Conservation (phyloP, 2,329 filamentous ascomycete species). For the Albifimbria verrucaria region DNA sequence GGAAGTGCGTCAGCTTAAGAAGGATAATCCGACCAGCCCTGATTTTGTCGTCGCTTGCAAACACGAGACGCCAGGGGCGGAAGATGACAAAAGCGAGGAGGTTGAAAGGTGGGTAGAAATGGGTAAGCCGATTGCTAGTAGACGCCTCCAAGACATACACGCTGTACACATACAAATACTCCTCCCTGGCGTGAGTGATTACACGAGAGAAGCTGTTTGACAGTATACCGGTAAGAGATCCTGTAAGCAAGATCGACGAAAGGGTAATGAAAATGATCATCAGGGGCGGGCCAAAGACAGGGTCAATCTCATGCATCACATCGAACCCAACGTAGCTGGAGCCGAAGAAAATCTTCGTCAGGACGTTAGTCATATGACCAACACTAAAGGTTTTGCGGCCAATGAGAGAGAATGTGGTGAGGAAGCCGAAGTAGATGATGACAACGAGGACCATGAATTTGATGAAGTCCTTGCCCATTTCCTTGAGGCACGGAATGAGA, state of each 20-base stretch:
- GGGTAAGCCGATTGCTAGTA: slow-evolving; percentile 65
- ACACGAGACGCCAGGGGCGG: slow-evolving; percentile 66
- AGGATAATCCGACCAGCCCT: slow-evolving; percentile 59
- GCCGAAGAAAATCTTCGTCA: slow-evolving; percentile 80
- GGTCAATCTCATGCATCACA: slow-evolving; percentile 58
- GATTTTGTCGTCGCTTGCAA: slow-evolving; percentile 61
- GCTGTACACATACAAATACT: slow-evolving; percentile 75
- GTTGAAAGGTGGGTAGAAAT: slow-evolving; percentile 72
- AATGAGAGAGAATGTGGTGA: slow-evolving; percentile 80
- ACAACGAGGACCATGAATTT: slow-evolving; percentile 79
- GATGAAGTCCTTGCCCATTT: slow-evolving; percentile 91
- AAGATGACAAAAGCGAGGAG: slow-evolving; percentile 69
- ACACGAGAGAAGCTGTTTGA: slow-evolving; percentile 70
- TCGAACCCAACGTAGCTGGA: slow-evolving; percentile 73
- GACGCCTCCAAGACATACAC: slow-evolving; percentile 64
- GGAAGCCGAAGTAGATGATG: slow-evolving; percentile 81
- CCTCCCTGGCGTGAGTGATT: slow-evolving; percentile 63
- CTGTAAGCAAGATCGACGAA: slow-evolving; percentile 75
- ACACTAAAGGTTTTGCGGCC: slow-evolving; percentile 67
- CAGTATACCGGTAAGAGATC: slow-evolving; percentile 73
- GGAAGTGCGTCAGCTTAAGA: slow-evolving; percentile 62
- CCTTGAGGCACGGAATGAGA: slow-evolving; percentile 83
- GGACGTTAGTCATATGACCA: slow-evolving; percentile 68
- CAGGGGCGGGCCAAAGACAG: slow-evolving; percentile 55
- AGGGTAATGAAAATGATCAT: slow-evolving; percentile 74